Evolutionary conservation across 2,329 filamentous ascomycete species (phyloP), one percentile per base, ranked within the genome.

Genomic region (Ophiostoma triangulosporum): DNA sequence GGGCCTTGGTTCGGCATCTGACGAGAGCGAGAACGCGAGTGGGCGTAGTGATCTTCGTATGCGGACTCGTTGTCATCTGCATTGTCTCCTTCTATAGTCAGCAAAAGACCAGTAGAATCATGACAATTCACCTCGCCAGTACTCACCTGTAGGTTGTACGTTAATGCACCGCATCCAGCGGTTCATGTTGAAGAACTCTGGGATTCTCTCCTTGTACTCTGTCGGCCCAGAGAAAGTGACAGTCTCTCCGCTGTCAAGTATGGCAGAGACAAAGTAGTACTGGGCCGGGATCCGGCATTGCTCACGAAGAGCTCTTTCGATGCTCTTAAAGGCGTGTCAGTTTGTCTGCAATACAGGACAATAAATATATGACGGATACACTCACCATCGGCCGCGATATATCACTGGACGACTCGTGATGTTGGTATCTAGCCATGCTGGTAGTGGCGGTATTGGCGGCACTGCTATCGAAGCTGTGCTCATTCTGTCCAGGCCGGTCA

Each of bases 261-360:
- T 65, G 2, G 70, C 71, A 11, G 72, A 75, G 32, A 80, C 67
- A 57, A 80, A 78, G 61, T 74, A 80, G 56, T 67, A 67, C 51
- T 71, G 69, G 11, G 70, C 71, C 1, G 73, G 69, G 46, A 80
- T 75, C 35, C 70, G 69, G 58, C 76, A 79, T 38, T 75, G 68
- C 49, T 76, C 71, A 15, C 72, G 68, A 11, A 81, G 64, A 26
- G 73, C 75, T 56, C 72, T 69, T 32, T 72, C 71, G 32, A 80
- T 76, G 50, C 54, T 59, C 59, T 60, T 22, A 17, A 22, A 7
- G 11, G 3, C 20, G 27, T 26, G 52, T 56, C 49, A 56, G 54
- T 49, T 11, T 50, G 11, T n/a, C 17, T 31, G 17, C 17, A 20
- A 15, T 31, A 15, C 17, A 20, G 8, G 24, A 32, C n/a, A 49